A percentile compares a stretch with the other conserved stretches of the same genome.
These are phyloP conservation scores for Vaccinium corymbosum DNA, from an alignment of 148 eudicot genomes.

Conservation along the genomic window DNA sequence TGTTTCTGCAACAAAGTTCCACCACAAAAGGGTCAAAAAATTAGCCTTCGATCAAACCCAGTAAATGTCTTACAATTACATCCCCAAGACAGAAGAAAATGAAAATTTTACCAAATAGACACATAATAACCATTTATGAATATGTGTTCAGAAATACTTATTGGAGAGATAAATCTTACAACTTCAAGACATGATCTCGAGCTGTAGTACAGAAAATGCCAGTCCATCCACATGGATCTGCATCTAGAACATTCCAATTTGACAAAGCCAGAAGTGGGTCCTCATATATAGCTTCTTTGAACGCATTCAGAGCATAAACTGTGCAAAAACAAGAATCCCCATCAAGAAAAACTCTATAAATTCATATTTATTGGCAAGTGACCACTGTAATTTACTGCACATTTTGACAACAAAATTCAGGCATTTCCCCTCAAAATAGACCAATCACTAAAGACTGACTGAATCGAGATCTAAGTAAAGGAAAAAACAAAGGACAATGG, in stretches of 20 bases:
- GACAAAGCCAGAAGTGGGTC: constrained; percentile 78
- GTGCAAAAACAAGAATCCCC: constrained; percentile 22
- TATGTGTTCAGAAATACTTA: not conserved
- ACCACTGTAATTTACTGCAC: constrained; percentile 2
- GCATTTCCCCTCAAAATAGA: not conserved
- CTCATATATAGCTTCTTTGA: constrained; percentile 88
- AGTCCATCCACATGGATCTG: constrained; percentile 82
- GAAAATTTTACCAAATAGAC: not conserved
- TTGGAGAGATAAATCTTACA: constrained; percentile 47
- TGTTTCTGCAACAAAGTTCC: constrained; percentile 52
- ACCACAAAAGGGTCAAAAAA: not conserved
- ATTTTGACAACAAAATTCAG: not conserved
- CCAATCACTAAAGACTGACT: not conserved
- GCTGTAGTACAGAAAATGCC: constrained; percentile 63
- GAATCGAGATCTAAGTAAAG: constrained; percentile 37
- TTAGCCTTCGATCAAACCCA: not conserved
- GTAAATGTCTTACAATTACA: not conserved
- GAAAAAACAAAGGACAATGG: not conserved
- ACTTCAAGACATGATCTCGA: constrained; percentile 59
- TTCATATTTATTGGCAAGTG: not conserved
- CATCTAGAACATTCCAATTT: constrained; percentile 77
- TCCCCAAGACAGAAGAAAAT: not conserved
- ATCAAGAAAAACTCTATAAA: not conserved
- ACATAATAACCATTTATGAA: not conserved
- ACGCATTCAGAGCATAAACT: constrained; percentile 71